A percentile compares a stretch with the other conserved stretches of the same genome.
Evolutionary conservation across 805 yeast species (phyloP).

Genomic region (Ogataea nakhonphanomensis): DNA sequence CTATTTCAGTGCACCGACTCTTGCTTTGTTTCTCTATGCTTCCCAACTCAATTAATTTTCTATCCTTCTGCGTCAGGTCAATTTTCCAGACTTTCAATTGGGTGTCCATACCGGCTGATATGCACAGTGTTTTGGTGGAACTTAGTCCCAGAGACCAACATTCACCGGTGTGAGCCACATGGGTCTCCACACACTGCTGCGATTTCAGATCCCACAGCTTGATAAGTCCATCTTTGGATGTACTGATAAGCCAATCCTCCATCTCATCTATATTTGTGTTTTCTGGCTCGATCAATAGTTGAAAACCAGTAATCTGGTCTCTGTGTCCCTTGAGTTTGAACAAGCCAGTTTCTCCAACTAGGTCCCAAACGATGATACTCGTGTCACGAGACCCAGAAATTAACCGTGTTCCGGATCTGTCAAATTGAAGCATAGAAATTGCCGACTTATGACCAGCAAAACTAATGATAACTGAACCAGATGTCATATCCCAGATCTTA

Average conservation of each 20-base stretch:
- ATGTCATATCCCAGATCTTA: conserved; percentile 85
- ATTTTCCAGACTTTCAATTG: conserved; percentile 82
- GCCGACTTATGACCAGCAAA: conserved; percentile 91
- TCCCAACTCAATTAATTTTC: conserved; percentile 57
- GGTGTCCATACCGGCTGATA: conserved; percentile 78
- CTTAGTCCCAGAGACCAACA: conserved; percentile 77
- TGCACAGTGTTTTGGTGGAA: conserved; percentile 35
- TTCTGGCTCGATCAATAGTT: conserved; percentile 40
- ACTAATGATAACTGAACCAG: conserved; percentile 71
- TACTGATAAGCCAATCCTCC: conserved; percentile 70
- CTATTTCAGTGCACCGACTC: conserved; percentile 60
- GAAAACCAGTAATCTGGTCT: conserved; percentile 78
- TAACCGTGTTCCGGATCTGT: conserved; percentile 76
- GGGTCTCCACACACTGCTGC: conserved; percentile 91
- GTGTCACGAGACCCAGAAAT: conserved; percentile 88
- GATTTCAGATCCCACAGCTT: conserved; percentile 91
- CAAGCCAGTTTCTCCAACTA: conserved; percentile 87
- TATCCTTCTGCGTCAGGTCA: conserved; percentile 50
- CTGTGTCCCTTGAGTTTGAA: conserved; percentile 85
- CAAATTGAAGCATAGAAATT: conserved; percentile 68
- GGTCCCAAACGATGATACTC: conserved; percentile 86
- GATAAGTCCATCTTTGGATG: conserved; percentile 85
- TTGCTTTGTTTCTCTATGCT: conserved; percentile 71
- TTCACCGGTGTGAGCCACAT: conserved; percentile 88
- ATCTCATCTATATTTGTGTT: conserved; percentile 43